phyloP scores from a whole-genome alignment of 83 land plant species.

The Diphasiastrum complanatum region DNA sequence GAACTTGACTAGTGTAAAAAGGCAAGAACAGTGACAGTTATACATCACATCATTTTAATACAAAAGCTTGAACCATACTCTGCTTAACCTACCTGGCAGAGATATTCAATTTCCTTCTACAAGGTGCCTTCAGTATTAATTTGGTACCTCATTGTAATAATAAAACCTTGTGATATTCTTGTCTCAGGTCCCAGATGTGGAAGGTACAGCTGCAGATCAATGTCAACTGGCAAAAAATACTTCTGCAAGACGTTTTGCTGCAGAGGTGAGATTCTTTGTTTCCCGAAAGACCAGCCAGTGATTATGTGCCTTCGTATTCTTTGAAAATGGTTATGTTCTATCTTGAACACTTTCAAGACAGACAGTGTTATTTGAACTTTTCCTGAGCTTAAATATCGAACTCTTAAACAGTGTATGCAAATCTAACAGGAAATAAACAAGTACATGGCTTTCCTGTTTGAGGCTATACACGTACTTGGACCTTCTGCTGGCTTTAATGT shows the following conservation, averaged over 20 bases:
- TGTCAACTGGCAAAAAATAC: slow-evolving; percentile 72
- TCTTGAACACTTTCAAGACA: not conserved
- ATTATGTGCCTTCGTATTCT: slow-evolving; percentile 1
- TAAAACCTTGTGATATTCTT: not conserved
- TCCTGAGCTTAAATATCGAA: slow-evolving; percentile 2
- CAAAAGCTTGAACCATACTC: too few species aligned
- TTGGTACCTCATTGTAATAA: not conserved
- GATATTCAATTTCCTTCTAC: not conserved
- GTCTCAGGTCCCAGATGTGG: slow-evolving; percentile 80
- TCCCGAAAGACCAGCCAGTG: not conserved
- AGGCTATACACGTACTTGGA: slow-evolving; percentile 53
- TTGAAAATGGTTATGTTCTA: not conserved
- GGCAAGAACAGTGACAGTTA: too few species aligned
- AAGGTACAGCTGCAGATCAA: slow-evolving; percentile 42
- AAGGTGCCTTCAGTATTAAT: not conserved
- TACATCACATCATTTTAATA: too few species aligned
- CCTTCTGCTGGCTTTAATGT: slow-evolving; percentile 71
- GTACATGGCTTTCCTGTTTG: slow-evolving; percentile 77
- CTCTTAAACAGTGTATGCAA: not conserved
- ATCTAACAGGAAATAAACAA: slow-evolving; percentile 59
- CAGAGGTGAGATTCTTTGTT: slow-evolving; percentile 35
- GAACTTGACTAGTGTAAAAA: too few species aligned
- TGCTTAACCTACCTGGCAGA: too few species aligned
- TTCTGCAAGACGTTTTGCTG: slow-evolving; percentile 63
- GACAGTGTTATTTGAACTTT: not conserved